phyloP scores from a whole-genome alignment of 169 alveolate genomes.

The Cardiosporidium cionae region DNA sequence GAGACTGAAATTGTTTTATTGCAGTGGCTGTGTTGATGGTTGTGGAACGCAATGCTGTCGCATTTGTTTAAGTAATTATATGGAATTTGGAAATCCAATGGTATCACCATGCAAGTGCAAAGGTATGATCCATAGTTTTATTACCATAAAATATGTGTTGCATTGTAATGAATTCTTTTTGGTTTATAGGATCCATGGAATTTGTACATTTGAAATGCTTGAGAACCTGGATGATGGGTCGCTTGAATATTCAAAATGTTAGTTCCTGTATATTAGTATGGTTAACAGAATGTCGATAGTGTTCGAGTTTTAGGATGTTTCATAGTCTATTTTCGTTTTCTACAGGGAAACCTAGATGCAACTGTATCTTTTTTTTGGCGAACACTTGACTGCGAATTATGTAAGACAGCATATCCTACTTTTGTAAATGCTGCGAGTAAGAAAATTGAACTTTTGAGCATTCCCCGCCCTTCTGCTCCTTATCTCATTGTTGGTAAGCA shows the following conservation, averaged over 20 bases:
- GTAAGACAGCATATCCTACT: conserved; percentile 76
- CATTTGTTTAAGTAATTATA: not conserved
- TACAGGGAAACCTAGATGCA: not conserved
- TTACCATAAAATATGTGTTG: too few species aligned
- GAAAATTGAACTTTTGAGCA: conserved; percentile 62
- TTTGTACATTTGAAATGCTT: conserved; percentile 86
- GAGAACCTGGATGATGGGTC: conserved; percentile 80
- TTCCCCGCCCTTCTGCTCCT: conserved; percentile 71
- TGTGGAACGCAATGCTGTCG: too few species aligned
- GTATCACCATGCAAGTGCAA: conserved; percentile 87
- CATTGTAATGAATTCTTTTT: not conserved
- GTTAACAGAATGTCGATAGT: not conserved
- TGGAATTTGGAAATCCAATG: conserved; percentile 66
- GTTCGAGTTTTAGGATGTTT: not conserved
- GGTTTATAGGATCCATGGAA: conserved; percentile 60
- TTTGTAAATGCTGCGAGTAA: conserved; percentile 44
- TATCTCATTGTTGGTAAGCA: conserved; percentile 67
- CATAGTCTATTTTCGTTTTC: too few species aligned
- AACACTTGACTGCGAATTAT: conserved; percentile 72
- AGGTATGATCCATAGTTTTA: too few species aligned
- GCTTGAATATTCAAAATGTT: conserved; percentile 52
- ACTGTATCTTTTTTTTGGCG: not conserved
- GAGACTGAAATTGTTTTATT: too few species aligned
- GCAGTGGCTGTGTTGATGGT: too few species aligned
- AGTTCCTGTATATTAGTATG: not conserved